Base-by-base conservation (phyloP, 257 asterid species). In the Primulina huaijiensis region DNA sequence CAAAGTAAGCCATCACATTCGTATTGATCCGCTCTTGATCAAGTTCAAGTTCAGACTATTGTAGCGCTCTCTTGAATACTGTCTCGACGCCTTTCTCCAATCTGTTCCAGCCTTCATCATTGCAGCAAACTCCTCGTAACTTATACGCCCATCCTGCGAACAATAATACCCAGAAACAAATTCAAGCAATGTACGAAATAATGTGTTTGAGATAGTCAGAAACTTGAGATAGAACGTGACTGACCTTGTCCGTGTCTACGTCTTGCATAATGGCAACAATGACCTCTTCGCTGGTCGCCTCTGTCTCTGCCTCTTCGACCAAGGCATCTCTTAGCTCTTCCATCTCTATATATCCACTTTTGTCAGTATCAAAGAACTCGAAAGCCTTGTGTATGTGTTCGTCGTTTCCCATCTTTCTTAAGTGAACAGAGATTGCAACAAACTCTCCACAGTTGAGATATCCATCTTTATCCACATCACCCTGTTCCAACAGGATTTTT, bases 101-200 rank as follows among this genome's bases (percentile, higher is more conserved):
- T 87, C 90, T 2, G 90, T 87, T 31, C 90, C 92, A 0, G 92
- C 78, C 71, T 87, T 87, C 92, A 87, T 87, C 92, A 87, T 87
- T 5, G 85, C 70, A 30, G 78, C 75, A 35, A 87, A 87, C 79
- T 87, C 92, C 1, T 84, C 88, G 8, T 75, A 84, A 69, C 90
- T 87, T 56, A 87, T 87, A 4, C 85, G 86, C 62, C 96, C 93
- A 46, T 89, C 96, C 96, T 89, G 85, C 78, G 68, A 14, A 4
- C 60, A 57, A 17, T 5, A 62, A 69, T 14, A 11, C 19, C 30
- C 30, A 50, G 55, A 43, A 58, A 35, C 61, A 30, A 20, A 35
- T 56, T 7, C 35, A 38, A 34, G 29, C 6, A 27, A 46, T 50
- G 75, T 55, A 35, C 0, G 40, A 12, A 59, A 57, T 19, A 8